Evolutionary conservation across 2,329 filamentous ascomycete genomes (phyloP).

Genomic region (Didymella sp.): DNA sequence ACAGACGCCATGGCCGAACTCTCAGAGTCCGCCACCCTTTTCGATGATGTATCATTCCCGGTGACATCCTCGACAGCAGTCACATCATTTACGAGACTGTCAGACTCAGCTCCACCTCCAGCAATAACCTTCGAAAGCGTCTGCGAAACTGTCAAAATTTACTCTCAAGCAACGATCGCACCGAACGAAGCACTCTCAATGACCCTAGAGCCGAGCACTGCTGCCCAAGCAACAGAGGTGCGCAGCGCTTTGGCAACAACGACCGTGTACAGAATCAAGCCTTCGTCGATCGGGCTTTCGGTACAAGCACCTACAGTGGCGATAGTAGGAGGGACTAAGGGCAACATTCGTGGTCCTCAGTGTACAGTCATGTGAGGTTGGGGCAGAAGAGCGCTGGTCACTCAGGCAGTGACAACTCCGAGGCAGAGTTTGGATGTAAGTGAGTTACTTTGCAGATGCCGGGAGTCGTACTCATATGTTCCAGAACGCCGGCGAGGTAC

Average conservation of each 20-base stretch:
- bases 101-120: background rate
- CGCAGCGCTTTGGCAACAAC: background rate
- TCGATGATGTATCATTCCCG: background rate
- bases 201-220: background rate
- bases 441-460: background rate
- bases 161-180: background rate
- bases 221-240: no score
- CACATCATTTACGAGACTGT: background rate
- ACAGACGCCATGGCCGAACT: background rate
- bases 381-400: background rate
- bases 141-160: no score
- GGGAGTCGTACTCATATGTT: background rate
- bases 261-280: background rate
- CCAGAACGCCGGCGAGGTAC: no score
- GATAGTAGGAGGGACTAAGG: background rate
- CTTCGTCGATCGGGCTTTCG: background rate
- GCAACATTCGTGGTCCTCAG: slow-evolving; percentile 9
- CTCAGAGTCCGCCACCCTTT: background rate
- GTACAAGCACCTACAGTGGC: background rate
- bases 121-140: background rate
- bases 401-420: background rate
- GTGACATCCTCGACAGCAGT: background rate
- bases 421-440: background rate
- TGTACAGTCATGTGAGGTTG: slow-evolving; percentile 7
- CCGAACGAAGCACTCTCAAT: background rate